Evolutionary conservation across 345 rosid species (phyloP), one percentile per base, ranked within the genome.

Genomic region (Eucalyptus caleyi): DNA sequence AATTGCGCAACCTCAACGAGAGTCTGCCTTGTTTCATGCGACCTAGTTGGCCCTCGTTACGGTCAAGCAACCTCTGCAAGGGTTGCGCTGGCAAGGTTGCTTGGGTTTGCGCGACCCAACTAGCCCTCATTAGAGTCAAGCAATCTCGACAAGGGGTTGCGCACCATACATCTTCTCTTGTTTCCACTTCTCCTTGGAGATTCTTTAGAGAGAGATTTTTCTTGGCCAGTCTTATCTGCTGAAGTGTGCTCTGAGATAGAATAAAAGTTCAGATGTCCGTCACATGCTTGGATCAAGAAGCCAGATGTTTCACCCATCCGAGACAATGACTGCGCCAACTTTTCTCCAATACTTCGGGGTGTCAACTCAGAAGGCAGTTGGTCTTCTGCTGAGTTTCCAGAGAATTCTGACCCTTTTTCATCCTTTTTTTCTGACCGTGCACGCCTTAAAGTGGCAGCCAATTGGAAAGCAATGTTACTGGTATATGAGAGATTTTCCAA

Each of bases 391-490:
- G 27, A 86, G 13, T 89, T 88, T 72, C 72, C 88, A 19, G 91
- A 86, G 12, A 50, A 62, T 87, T 14, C 32, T 83, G 80, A 86
- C 67, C 50, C 88, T 50, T 88, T 88, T n/a, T 81, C 90, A 89
- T 91, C 92, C 91, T 88, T 90, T 54, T 89, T 93, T 40, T 90
- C 87, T 62, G 92, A 90, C 34, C 23, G 89, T 8, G 87, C 88
- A 50, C 93, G 94, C 87, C 90, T 95, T 59, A 94, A 80, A 86
- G 96, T 91, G 87, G 97, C 96, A 87, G 96, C 95, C 90, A 97
- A 90, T 91, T 96, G 97, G 92, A 98, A 98, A 81, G 99, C 95
- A 92, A 96, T 92, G 93, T 92, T 98, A 95, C 97, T 92, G 88
- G 99, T 91, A 89, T 93, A 98, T 87, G 95, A 67, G 69, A 97